phyloP scores from a whole-genome alignment of 345 rosid species.

The rapeseed (Brassica napus) region DNA sequence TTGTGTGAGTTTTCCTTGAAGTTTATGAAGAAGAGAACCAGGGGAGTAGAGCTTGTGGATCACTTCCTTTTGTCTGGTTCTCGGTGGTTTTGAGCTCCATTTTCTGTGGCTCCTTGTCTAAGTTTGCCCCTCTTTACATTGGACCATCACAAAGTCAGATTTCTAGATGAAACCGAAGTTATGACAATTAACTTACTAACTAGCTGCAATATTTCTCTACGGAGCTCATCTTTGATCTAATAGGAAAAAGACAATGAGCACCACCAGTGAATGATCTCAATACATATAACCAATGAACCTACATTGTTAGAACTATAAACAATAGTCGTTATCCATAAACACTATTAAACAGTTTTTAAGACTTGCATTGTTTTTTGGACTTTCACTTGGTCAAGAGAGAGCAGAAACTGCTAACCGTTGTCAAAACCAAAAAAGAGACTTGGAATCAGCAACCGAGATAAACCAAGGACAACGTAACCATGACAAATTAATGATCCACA shows the following conservation, averaged over 20 bases:
- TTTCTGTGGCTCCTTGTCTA: constrained; percentile 85
- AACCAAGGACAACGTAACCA: neutral
- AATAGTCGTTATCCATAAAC: neutral
- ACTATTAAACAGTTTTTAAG: neutral
- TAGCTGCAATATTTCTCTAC: constrained; percentile 83
- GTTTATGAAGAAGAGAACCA: constrained; percentile 59
- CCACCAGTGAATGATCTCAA: neutral
- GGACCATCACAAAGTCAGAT: neutral
- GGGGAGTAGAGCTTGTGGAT: constrained; percentile 68
- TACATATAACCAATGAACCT: neutral
- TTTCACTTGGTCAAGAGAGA: constrained; percentile 76
- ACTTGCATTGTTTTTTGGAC: constrained; percentile 84
- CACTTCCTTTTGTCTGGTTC: constrained; percentile 58
- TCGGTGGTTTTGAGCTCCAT: constrained; percentile 48
- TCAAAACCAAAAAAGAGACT: too few species aligned
- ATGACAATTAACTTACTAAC: constrained; percentile 61
- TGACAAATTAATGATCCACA: neutral
- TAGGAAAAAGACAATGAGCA: constrained; percentile 2
- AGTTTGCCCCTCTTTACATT: constrained; percentile 57
- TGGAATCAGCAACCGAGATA: too few species aligned
- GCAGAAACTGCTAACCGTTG: neutral
- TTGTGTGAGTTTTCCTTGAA: constrained; percentile 61
- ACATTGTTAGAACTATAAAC: neutral
- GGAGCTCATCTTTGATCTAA: constrained; percentile 90
- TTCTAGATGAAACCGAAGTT: neutral